Conservation (phyloP, 257 asterid genomes). For the Solanum habrochaites region DNA sequence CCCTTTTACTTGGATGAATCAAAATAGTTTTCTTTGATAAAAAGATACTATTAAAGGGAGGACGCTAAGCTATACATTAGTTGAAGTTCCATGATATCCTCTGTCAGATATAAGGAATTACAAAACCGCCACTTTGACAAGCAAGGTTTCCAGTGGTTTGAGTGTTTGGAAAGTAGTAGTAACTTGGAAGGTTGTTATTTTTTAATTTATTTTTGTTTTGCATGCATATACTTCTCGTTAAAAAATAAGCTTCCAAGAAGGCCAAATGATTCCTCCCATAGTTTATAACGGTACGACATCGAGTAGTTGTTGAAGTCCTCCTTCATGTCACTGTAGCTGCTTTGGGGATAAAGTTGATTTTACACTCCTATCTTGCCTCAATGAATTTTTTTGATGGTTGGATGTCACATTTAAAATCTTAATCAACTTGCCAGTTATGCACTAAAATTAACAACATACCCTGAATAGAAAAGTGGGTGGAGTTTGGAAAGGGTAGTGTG, state of each 20-base stretch:
- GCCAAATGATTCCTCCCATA: neutral
- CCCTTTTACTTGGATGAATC: neutral
- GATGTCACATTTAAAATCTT: no score
- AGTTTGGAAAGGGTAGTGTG: no score
- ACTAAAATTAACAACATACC: no score
- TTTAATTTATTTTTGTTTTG: neutral
- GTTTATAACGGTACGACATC: neutral
- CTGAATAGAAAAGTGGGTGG: no score
- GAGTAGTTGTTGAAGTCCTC: neutral
- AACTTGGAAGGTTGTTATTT: neutral
- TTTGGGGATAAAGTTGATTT: no score
- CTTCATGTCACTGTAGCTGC: no score
- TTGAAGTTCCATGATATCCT: neutral
- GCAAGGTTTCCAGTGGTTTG: neutral
- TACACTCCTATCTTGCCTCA: no score
- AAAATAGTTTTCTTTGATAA: neutral
- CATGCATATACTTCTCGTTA: neutral
- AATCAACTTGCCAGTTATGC: no score
- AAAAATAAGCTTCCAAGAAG: neutral
- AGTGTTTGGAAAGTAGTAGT: neutral
- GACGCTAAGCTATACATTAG: neutral
- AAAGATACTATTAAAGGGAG: neutral
- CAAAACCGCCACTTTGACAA: neutral
- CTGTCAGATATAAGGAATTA: neutral
- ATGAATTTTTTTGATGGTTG: no score